Percentiles rank a stretch among this genome's conserved stretches.
Evolutionary conservation across 345 rosid genomes (phyloP).

Genomic region (Lepidium sativum): DNA sequence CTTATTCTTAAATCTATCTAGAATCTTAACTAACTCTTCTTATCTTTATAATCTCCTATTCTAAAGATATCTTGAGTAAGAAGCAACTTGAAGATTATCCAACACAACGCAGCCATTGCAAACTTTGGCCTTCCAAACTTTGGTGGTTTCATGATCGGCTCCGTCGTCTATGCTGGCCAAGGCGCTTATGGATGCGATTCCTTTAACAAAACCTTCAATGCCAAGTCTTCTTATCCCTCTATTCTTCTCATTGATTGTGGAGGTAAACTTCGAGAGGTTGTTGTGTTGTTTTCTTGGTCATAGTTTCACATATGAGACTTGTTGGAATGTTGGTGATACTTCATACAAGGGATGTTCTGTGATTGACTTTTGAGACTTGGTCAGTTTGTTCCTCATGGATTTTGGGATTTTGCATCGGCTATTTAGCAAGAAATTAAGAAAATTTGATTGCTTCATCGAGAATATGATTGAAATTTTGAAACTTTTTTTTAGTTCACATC

Average conservation of each 20-base stretch:
- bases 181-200: conserved; percentile 50
- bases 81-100: no score
- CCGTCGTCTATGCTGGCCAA: conserved; percentile 52
- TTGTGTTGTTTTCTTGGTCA: background rate
- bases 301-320: background rate
- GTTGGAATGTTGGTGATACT: background rate
- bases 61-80: no score
- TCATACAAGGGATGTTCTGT: background rate
- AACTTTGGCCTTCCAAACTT: conserved; percentile 77
- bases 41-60: no score
- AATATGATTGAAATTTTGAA: background rate
- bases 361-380: background rate
- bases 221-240: conserved; percentile 40
- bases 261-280: conserved; percentile 34
- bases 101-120: conserved; percentile 75
- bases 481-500: background rate
- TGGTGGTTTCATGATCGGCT: conserved; percentile 69
- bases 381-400: background rate
- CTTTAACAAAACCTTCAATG: conserved; percentile 51
- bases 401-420: background rate
- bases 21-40: no score
- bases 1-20: no score
- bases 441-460: background rate
- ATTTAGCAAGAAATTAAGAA: background rate
- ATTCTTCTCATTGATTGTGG: conserved; percentile 84